Evolutionary conservation across 441 rosid species (phyloP), one percentile per base, ranked within the genome.

Genomic region (Bruguiera hainesii): DNA sequence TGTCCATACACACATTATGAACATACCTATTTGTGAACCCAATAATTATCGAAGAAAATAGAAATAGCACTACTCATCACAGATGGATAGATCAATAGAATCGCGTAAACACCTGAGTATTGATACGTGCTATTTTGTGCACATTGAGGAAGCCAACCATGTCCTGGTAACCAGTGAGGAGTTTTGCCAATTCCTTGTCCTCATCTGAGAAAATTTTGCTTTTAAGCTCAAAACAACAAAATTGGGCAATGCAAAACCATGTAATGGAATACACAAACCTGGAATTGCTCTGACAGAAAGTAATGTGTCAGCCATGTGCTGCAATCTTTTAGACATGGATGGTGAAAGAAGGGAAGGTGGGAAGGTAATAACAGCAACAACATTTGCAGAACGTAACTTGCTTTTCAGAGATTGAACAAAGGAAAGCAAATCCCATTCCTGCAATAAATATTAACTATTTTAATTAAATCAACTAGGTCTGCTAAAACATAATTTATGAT

Each of bases 111-210:
- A 94, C 98, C 96, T 94, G 98, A 7, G 96, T 82, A 78, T 88
- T 91, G 66, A 87, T 79, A 29, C 94, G 85, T 4, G 87, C 89
- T 51, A 91, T 86, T 76, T 82, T 94, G 83, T 94, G 97, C 64
- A 91, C 55, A 46, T 83, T 89, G 52, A 94, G 96, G 73, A 91
- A 85, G 59, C 98, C 98, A 68, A 88, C 81, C 85, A 94, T 94
- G 80, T 91, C 98, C 71, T 89, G 91, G 82, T 94, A 94, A 60
- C 94, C 97, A 4, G 97, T 87, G 19, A 91, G 88, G 48, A 94
- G 96, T 71, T 76, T 83, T 60, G 86, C 93, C 78, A 94, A 71
- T 63, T 89, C 96, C 75, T 88, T 94, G 79, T 94, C 97, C 72
- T 88, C 97, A 61, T 94, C 98, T 94, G 80, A 25, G 42, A 31